phyloP scores from a whole-genome alignment of 2,329 filamentous ascomycete species.

The Coleophoma cylindrospora region DNA sequence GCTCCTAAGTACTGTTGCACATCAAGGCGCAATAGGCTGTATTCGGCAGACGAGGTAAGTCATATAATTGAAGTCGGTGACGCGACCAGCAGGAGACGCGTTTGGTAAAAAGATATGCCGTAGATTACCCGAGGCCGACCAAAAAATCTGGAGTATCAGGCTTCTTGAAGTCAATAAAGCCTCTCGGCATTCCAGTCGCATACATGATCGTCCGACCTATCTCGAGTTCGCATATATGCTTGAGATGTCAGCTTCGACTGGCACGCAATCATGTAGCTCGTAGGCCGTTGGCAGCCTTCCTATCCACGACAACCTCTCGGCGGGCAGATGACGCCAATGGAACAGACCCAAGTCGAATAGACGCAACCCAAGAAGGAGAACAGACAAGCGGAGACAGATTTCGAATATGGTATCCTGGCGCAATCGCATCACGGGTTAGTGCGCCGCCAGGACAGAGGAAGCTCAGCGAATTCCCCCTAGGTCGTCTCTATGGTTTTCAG shows the following conservation, averaged over 20 bases:
- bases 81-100: slow-evolving; percentile 6
- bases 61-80: background rate
- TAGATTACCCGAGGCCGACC: background rate
- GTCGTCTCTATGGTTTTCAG: slow-evolving; percentile 14
- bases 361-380: background rate
- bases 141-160: background rate
- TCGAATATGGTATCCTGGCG: too few relatives aligned
- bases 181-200: slow-evolving; percentile 16
- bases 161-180: background rate
- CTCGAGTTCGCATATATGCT: slow-evolving; percentile 22
- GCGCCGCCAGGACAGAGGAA: background rate
- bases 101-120: background rate
- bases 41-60: too few relatives aligned
- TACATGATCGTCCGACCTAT: slow-evolving; percentile 25
- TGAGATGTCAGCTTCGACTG: slow-evolving; percentile 24
- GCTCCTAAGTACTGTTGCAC: background rate
- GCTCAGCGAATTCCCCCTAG: background rate
- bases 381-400: too few relatives aligned
- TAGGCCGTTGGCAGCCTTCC: slow-evolving; percentile 6
- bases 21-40: too few relatives aligned
- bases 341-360: background rate
- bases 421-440: too few relatives aligned
- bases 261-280: slow-evolving; percentile 1
- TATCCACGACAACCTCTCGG: slow-evolving; percentile 7
- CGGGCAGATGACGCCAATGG: background rate